Base-by-base conservation (phyloP, 768 basidiomycete genomes). In the Trametes maxima region DNA sequence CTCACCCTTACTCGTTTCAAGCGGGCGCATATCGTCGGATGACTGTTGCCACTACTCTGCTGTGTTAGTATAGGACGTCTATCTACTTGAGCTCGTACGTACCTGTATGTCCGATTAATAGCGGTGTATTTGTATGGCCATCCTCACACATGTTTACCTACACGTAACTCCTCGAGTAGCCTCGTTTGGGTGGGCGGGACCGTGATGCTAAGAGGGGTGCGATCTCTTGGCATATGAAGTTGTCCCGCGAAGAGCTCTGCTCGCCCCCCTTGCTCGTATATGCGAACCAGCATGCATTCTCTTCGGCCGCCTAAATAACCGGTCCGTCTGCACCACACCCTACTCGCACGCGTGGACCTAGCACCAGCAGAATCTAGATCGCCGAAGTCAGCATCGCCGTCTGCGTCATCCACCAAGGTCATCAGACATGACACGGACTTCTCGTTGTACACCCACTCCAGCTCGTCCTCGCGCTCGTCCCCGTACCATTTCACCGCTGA, bases 401-500 rank as follows among this genome's bases (percentile, higher is more conserved):
- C 17, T 43, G 12, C 45, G 8, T 2, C n/a, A 22, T 1, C 6
- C 37, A 13, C 43, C n/a, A 8, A 36, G 6, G n/a, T 47, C 17
- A n/a, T 24, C n/a, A 46, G 8, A 50, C 36, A 24, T 19, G 8
- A 50, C 36, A 24, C 36, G 19, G 19, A 64, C 65, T 64, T 64
- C 60, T 67, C 65, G 17, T 67, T 67, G 45, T 62, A 61, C 42
- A 62, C 42, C 62, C 62, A 67, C 7, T 61, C 57, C 3, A 67
- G 1, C 46, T 64, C 60, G 5, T 62, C 57, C 22, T 59, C 54
- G 37, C 37, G 21, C 11, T 67, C 65, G 5, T 54, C 42, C 19
- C 62, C 65, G 22, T 67, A 67, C 65, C 65, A 67, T 44, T 59
- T 67, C 42, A 67, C 44, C 28, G 62, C 55, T 19, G 65, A 63